phyloP scores from a whole-genome alignment of 768 basidiomycete genomes.

The Collybia sp. region DNA sequence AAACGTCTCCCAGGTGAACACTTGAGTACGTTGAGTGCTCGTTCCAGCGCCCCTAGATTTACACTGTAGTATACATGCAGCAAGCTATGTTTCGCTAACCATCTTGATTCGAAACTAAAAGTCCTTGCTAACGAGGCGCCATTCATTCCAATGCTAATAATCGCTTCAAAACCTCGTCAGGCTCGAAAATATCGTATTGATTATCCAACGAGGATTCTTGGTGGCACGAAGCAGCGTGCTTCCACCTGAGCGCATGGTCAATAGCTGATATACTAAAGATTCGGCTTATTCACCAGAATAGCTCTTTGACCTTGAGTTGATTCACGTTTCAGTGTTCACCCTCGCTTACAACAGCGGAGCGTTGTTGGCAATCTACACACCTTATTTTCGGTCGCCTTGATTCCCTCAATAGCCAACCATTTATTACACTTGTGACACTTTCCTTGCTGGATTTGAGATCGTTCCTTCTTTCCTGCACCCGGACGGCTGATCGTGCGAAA shows the following conservation, averaged over 20 bases:
- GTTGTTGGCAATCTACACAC: constrained; percentile 24
- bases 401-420: constrained; percentile 70
- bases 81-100: no score
- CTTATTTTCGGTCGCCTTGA: constrained; percentile 73
- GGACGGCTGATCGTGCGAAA: constrained; percentile 47
- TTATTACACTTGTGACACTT: constrained; percentile 73
- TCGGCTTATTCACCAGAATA: constrained; percentile 58
- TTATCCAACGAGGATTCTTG: constrained; percentile 49
- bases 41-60: no score
- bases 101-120: no score
- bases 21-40: no score
- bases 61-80: no score
- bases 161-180: constrained; percentile 36
- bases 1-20: no score
- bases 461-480: constrained; percentile 55
- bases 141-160: no score
- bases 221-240: constrained; percentile 80
- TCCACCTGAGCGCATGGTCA: constrained; percentile 49
- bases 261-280: background rate
- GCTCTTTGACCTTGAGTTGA: constrained; percentile 56
- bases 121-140: no score
- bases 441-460: constrained; percentile 56
- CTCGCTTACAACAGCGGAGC: no score
- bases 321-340: background rate
- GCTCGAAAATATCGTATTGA: constrained; percentile 52